Evolutionary conservation across 257 asterid genomes (phyloP).

Genomic region (Solanum habrochaites): DNA sequence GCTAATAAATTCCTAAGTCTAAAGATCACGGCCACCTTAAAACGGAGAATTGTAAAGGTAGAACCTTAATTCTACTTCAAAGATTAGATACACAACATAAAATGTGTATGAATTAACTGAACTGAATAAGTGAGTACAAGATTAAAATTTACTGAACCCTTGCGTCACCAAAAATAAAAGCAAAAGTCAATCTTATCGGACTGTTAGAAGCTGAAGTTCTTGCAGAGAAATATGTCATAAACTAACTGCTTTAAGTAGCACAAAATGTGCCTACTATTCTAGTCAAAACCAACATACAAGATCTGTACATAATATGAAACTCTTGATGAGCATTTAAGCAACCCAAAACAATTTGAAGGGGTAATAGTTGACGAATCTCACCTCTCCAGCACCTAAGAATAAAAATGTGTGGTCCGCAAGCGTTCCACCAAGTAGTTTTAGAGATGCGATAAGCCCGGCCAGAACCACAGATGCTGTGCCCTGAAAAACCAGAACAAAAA

Average conservation of each 20-base stretch:
- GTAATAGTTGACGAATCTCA: background rate
- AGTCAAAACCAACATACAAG: background rate
- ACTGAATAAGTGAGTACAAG: background rate
- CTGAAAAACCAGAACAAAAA: constrained; percentile 20
- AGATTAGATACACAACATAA: background rate
- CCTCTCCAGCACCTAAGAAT: constrained; percentile 99
- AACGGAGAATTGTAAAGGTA: background rate
- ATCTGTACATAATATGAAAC: background rate
- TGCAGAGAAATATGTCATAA: background rate
- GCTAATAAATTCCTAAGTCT: background rate
- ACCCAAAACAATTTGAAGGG: background rate
- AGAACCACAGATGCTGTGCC: constrained; percentile 93
- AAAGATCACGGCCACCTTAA: background rate
- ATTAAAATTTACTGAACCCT: background rate
- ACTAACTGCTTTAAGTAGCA: background rate
- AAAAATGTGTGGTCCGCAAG: constrained; percentile 82
- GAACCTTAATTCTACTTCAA: background rate
- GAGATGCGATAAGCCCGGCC: constrained; percentile 69
- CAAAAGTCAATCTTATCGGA: background rate
- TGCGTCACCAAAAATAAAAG: background rate
- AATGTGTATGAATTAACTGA: background rate
- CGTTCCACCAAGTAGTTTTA: constrained; percentile 55
- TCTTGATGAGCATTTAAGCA: background rate
- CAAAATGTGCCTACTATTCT: background rate
- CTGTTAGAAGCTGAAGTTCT: background rate